Conservation (phyloP, 768 basidiomycete genomes). For the Podaxis sp. region DNA sequence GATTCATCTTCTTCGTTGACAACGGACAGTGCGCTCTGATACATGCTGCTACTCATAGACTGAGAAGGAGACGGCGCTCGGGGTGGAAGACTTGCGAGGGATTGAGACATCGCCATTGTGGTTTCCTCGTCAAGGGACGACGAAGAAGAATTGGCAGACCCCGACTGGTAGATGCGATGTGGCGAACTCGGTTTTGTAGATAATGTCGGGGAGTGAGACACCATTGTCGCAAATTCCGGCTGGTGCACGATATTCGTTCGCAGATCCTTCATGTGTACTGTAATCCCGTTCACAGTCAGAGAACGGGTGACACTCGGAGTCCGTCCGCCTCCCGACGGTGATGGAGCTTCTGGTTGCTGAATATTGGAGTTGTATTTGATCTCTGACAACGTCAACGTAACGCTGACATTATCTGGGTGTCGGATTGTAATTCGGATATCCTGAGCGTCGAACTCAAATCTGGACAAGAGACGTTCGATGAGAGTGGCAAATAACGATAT, state of each 20-base stretch:
- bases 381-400: conserved; percentile 57
- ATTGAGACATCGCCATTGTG: conserved; percentile 72
- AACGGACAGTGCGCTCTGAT: conserved; percentile 52
- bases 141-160: conserved; percentile 50
- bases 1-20: neutral
- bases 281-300: conserved; percentile 55
- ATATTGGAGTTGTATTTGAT: conserved; percentile 57
- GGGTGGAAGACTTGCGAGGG: conserved; percentile 60
- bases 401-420: conserved; percentile 59
- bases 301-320: conserved; percentile 39
- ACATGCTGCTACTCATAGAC: conserved; percentile 67
- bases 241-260: neutral
- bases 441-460: conserved; percentile 73
- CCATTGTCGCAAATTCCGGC: neutral
- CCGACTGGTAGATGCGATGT: conserved; percentile 23
- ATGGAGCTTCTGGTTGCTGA: conserved; percentile 8
- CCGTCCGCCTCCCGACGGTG: conserved; percentile 9
- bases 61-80: conserved; percentile 39
- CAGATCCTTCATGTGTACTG: conserved; percentile 31
- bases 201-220: conserved; percentile 8
- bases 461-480: conserved; percentile 74
- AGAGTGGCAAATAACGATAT: conserved; percentile 80
- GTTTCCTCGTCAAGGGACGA: conserved; percentile 67
- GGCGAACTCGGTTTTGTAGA: conserved; percentile 26
- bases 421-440: conserved; percentile 69